Conservation (phyloP, 1,284 basidiomycete species). For the Blastosporella zonata region DNA sequence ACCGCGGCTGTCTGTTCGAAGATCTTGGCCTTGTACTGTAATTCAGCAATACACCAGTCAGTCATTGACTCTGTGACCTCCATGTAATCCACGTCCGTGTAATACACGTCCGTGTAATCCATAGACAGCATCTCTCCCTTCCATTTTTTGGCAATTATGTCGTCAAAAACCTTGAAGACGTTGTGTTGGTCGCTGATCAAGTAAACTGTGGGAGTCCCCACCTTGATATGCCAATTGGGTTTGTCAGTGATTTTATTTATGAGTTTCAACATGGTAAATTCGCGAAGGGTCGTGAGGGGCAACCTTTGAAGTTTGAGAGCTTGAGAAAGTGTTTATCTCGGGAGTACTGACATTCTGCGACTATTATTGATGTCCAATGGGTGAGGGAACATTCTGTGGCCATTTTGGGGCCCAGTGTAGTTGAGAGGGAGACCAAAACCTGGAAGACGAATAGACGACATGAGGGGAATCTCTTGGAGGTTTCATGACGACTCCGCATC, state of each 20-base stretch:
- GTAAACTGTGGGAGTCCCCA: not conserved
- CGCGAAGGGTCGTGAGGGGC: slow-evolving; percentile 22
- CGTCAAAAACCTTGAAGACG: slow-evolving; percentile 9
- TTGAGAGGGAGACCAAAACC: not conserved
- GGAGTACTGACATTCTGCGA: not conserved
- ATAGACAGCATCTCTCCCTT: slow-evolving; percentile 14
- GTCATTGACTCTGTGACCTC: slow-evolving; percentile 23
- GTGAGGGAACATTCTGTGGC: not conserved
- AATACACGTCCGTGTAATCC: slow-evolving; percentile 10
- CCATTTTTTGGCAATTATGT: slow-evolving; percentile 20
- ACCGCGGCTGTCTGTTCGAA: slow-evolving; percentile 15
- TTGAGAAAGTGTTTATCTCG: not conserved
- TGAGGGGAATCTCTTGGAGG: no score
- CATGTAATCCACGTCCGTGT: slow-evolving; percentile 9
- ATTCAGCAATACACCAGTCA: slow-evolving; percentile 24
- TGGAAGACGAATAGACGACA: not conserved
- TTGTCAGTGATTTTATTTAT: slow-evolving; percentile 29
- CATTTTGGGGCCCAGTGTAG: not conserved
- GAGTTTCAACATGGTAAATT: slow-evolving; percentile 26
- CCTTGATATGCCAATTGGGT: slow-evolving; percentile 24
- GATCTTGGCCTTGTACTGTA: slow-evolving; percentile 20
- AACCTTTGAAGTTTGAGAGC: slow-evolving; percentile 8
- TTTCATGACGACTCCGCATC: no score
- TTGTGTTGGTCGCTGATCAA: not conserved
- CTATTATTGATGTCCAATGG: not conserved